phyloP scores from a whole-genome alignment of 2,329 filamentous ascomycete genomes.

The Sporothrix schenckii region DNA sequence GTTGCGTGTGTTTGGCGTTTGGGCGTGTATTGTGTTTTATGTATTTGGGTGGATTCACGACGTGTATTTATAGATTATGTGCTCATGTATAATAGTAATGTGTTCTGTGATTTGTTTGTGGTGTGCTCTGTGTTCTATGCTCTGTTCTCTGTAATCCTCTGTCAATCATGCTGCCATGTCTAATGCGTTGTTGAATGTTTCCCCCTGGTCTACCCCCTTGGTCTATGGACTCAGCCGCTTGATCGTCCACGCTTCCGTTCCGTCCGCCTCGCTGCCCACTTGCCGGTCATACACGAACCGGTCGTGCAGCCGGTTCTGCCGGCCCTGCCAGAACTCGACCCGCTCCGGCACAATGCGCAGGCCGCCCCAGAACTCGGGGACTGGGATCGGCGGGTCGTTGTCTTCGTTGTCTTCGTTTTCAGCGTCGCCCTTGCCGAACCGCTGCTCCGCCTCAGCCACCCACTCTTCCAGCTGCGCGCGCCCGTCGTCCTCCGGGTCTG shows the following conservation, averaged over 20 bases:
- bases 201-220: no score
- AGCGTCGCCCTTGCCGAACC: slow-evolving; percentile 75
- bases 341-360: slow-evolving; percentile 80
- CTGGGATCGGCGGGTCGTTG: slow-evolving; percentile 74
- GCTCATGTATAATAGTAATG: slow-evolving; percentile 35
- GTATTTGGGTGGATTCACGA: slow-evolving; percentile 17
- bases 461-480: slow-evolving; percentile 73
- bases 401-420: slow-evolving; percentile 63
- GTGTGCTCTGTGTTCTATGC: background rate
- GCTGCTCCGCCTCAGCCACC: slow-evolving; percentile 75
- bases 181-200: background rate
- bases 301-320: slow-evolving; percentile 88
- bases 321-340: slow-evolving; percentile 96
- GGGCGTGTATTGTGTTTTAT: slow-evolving; percentile 16
- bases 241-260: slow-evolving; percentile 59
- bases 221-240: slow-evolving; percentile 71
- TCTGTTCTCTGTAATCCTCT: background rate
- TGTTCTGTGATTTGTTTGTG: background rate
- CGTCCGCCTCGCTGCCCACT: slow-evolving; percentile 43
- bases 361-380: slow-evolving; percentile 94
- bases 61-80: slow-evolving; percentile 26
- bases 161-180: background rate
- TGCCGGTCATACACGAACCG: slow-evolving; percentile 81
- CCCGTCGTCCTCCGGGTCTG: slow-evolving; percentile 61
- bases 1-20: slow-evolving; percentile 29